Conservation (phyloP, 1,139 yeast genomes). For the Meyerozyma elateridarum region DNA sequence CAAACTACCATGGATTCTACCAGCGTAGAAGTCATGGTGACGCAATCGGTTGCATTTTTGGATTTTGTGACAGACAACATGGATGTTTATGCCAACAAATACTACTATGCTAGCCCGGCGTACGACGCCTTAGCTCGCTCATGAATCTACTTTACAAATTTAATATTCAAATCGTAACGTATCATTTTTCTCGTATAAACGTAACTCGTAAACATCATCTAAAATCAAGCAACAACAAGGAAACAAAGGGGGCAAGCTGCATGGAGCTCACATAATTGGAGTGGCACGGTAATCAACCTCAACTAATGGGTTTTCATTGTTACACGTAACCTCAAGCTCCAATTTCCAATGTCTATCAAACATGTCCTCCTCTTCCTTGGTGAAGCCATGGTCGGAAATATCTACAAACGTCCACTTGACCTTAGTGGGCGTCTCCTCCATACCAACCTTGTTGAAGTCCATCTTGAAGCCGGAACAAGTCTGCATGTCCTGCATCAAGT, state of each 20-base stretch:
- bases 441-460: conserved; percentile 47
- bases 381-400: conserved; percentile 49
- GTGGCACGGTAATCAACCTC: conserved; percentile 54
- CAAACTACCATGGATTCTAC: conserved; percentile 79
- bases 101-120: conserved; percentile 57
- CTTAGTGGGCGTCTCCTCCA: conserved; percentile 41
- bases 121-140: conserved; percentile 45
- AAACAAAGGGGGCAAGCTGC: neutral
- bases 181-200: too few species aligned
- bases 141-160: neutral
- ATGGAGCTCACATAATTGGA: conserved; percentile 16
- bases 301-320: conserved; percentile 56
- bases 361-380: conserved; percentile 40
- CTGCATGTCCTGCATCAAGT: conserved; percentile 61
- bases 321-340: conserved; percentile 53
- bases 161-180: too few species aligned
- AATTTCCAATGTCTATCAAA: conserved; percentile 53
- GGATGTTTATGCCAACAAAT: conserved; percentile 39
- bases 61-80: conserved; percentile 49
- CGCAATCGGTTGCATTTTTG: conserved; percentile 46
- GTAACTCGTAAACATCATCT: conserved; percentile 3
- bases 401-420: conserved; percentile 49
- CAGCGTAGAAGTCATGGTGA: conserved; percentile 48
- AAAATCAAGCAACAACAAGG: conserved; percentile 1
- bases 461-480: conserved; percentile 55